These are phyloP conservation scores for Amaranthus cruentus DNA, from an alignment of 148 eudicot species.

Conservation along the genomic window DNA sequence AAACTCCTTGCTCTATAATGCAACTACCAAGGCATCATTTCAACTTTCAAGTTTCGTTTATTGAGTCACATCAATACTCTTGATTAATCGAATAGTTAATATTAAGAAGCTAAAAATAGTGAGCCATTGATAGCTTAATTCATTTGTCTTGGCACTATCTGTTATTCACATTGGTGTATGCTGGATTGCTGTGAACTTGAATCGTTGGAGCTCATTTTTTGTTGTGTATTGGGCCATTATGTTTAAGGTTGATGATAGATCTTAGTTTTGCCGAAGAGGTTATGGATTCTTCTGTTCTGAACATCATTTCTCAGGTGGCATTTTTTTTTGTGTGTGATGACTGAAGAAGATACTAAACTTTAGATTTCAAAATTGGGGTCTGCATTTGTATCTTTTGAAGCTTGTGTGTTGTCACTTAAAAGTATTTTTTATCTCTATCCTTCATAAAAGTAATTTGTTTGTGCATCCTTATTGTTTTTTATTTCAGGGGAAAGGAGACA, in stretches of 20 bases:
- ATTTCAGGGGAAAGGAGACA: constrained; percentile 37
- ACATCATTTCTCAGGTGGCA: neutral
- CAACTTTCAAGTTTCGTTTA: too few species aligned
- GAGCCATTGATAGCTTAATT: too few species aligned
- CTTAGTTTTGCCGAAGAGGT: neutral
- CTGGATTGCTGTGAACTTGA: neutral
- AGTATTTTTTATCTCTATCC: neutral
- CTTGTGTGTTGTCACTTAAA: neutral
- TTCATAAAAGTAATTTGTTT: neutral
- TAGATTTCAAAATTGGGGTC: too few species aligned
- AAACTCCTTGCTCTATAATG: too few species aligned
- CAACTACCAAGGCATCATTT: too few species aligned
- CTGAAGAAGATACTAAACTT: too few species aligned
- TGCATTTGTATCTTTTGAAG: neutral
- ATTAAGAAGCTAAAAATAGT: too few species aligned
- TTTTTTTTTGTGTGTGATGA: too few species aligned
- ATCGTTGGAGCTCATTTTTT: neutral
- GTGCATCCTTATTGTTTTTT: neutral
- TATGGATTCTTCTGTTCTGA: neutral
- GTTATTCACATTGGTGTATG: too few species aligned
- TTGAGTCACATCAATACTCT: too few species aligned
- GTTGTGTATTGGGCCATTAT: neutral
- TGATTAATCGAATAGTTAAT: too few species aligned
- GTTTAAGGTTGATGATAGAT: neutral
- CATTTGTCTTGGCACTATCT: too few species aligned